A percentile compares a stretch with the other conserved stretches of the same genome.
phyloP scores from a whole-genome alignment of 139 green algal genomes.

The Coelastrella sp. region DNA sequence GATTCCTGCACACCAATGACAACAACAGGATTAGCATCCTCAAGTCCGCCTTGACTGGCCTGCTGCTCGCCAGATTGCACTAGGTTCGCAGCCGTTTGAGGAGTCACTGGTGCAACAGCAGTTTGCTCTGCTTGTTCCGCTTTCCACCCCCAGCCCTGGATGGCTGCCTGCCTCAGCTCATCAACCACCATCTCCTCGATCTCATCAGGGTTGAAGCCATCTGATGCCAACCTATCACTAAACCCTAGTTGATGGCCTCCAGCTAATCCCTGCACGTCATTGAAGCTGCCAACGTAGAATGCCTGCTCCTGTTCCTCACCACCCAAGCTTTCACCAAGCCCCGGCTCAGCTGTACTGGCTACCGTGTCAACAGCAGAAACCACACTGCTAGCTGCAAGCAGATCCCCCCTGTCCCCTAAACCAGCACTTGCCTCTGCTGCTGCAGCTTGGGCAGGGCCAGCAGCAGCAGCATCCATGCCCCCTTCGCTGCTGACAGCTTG shows the following conservation, averaged over 20 bases:
- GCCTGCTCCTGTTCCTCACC: neutral
- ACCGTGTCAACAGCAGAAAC: neutral
- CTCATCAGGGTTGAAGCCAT: neutral
- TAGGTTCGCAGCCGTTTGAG: neutral
- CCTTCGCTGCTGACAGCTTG: neutral
- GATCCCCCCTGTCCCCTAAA: neutral
- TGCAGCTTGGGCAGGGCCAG: neutral
- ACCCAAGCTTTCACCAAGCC: neutral
- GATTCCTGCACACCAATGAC: neutral
- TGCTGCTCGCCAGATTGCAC: neutral
- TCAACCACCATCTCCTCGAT: neutral
- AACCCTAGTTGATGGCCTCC: neutral
- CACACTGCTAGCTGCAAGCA: neutral
- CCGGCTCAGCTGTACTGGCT: neutral
- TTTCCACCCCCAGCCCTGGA: no score
- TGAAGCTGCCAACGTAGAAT: constrained; percentile 28
- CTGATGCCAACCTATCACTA: constrained; percentile 3
- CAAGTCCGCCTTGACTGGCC: neutral
- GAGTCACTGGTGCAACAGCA: no score
- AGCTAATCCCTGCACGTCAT: neutral
- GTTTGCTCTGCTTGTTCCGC: no score
- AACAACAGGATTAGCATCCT: neutral
- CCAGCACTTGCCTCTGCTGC: neutral
- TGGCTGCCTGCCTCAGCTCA: neutral
- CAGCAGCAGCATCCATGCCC: neutral